phyloP scores from a whole-genome alignment of 768 basidiomycete species.

The Chalciporus pseudorubinellus region DNA sequence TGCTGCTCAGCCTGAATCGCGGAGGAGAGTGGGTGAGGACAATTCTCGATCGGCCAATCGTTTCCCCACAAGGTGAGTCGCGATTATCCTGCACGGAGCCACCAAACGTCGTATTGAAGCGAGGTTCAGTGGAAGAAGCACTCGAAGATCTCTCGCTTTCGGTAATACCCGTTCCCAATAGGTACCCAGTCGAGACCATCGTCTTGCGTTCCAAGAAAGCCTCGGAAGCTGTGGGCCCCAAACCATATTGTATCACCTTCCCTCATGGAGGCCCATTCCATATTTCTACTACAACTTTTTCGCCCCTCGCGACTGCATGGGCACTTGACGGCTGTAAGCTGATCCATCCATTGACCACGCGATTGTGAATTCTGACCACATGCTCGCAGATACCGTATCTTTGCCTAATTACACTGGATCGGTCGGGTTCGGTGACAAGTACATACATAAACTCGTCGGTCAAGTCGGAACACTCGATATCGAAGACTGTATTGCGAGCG shows the following conservation, averaged over 20 bases:
- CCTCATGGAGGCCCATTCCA: conserved; percentile 63
- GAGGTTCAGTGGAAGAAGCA: conserved; percentile 39
- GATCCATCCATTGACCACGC: neutral
- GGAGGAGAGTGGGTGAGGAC: conserved; percentile 34
- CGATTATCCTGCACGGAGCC: neutral
- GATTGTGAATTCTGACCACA: neutral
- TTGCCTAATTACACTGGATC: conserved; percentile 64
- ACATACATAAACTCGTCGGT: conserved; percentile 48
- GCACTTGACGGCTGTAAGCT: conserved; percentile 57
- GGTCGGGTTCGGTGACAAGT: conserved; percentile 55
- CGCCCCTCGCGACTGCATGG: conserved; percentile 37
- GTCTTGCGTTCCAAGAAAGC: conserved; percentile 35
- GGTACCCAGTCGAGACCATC: conserved; percentile 51
- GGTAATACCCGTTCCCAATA: conserved; percentile 49
- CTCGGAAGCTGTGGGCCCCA: conserved; percentile 8
- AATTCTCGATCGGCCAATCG: conserved; percentile 41
- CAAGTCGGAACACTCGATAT: conserved; percentile 61
- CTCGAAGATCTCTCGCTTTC: conserved; percentile 41
- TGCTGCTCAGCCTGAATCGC: conserved; percentile 40
- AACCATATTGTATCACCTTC: conserved; percentile 45
- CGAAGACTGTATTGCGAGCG: conserved; percentile 53
- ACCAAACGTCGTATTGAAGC: neutral
- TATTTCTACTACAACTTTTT: conserved; percentile 44
- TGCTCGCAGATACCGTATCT: conserved; percentile 48
- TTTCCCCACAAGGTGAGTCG: conserved; percentile 40